Conservation (phyloP, 2,329 filamentous ascomycete species). For the Gremmenia infestans region DNA sequence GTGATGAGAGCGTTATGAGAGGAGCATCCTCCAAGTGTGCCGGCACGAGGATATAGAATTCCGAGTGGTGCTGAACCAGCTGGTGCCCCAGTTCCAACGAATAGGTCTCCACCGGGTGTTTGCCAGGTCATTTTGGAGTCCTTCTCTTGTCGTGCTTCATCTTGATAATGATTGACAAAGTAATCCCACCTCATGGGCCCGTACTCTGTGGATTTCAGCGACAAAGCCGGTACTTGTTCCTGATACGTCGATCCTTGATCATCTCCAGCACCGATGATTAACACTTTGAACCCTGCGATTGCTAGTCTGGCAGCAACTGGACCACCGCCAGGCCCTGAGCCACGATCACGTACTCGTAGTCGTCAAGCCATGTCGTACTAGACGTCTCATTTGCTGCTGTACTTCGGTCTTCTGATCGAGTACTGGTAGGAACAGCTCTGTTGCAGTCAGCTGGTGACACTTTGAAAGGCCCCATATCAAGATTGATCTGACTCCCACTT, state of each 20-base stretch:
- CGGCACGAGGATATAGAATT: constrained; percentile 28
- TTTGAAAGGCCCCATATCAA: no score
- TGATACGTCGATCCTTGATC: constrained; percentile 41
- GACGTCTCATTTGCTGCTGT: no score
- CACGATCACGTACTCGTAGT: constrained; percentile 36
- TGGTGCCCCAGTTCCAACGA: constrained; percentile 24
- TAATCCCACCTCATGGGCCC: constrained; percentile 47
- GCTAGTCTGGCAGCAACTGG: constrained; percentile 47
- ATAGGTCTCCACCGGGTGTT: constrained; percentile 24
- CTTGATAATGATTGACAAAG: constrained; percentile 18
- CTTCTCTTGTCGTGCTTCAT: constrained; percentile 6
- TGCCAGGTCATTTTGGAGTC: constrained; percentile 33
- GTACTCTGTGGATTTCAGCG: constrained; percentile 32
- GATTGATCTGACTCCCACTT: no score
- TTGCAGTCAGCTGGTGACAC: no score
- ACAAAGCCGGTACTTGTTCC: constrained; percentile 44
- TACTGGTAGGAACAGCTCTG: no score
- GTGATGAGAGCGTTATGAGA: constrained; percentile 23
- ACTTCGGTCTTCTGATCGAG: no score
- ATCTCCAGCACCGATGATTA: constrained; percentile 51
- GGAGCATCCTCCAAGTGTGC: constrained; percentile 28
- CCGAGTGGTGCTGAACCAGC: constrained; percentile 22
- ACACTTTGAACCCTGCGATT: constrained; percentile 44
- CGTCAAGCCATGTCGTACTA: background rate
- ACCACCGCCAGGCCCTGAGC: constrained; percentile 46